A percentile compares a stretch with the other conserved stretches of the same genome.
These are phyloP conservation scores for Acer yangbiense DNA, from an alignment of 345 rosid genomes.

Conservation along the genomic window DNA sequence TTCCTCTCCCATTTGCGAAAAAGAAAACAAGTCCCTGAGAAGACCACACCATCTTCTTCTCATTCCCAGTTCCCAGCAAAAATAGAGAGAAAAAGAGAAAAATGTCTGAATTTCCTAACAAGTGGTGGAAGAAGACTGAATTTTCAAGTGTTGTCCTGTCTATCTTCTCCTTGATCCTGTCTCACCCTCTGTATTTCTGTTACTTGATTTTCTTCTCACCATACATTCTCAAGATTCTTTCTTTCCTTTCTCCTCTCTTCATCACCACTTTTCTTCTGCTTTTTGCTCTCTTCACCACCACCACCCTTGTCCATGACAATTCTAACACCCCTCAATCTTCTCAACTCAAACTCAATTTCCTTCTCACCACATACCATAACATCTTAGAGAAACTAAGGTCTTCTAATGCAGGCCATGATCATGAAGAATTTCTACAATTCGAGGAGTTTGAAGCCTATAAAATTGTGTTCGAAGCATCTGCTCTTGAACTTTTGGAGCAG, in stretches of 20 bases:
- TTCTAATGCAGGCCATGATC: slow-evolving; percentile 35
- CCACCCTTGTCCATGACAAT: slow-evolving; percentile 30
- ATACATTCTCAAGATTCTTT: slow-evolving; percentile 67
- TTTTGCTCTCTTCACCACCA: slow-evolving; percentile 56
- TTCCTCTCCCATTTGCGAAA: slow-evolving; percentile 20
- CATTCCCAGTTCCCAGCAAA: not conserved
- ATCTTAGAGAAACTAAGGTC: slow-evolving; percentile 45
- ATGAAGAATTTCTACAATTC: slow-evolving; percentile 23
- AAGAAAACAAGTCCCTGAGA: slow-evolving; percentile 17
- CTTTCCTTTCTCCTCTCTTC: slow-evolving; percentile 87
- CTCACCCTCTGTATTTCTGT: slow-evolving; percentile 62
- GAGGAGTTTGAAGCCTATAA: slow-evolving; percentile 67
- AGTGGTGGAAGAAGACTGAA: slow-evolving; percentile 32
- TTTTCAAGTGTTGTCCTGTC: slow-evolving; percentile 54
- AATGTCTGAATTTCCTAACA: slow-evolving; percentile 57
- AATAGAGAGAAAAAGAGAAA: not conserved
- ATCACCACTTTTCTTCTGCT: slow-evolving; percentile 74
- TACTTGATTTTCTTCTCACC: slow-evolving; percentile 67
- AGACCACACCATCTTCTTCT: not conserved
- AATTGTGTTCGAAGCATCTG: slow-evolving; percentile 56
- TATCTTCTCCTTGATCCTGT: slow-evolving; percentile 53
- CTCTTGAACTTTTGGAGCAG: slow-evolving; percentile 23
- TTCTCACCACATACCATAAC: slow-evolving; percentile 38
- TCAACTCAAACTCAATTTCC: slow-evolving; percentile 44
- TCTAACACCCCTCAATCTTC: slow-evolving; percentile 21